A percentile compares a stretch with the other conserved stretches of the same genome.
phyloP scores from a whole-genome alignment of 2,329 filamentous ascomycete genomes.

The Penicillium vulpinum region DNA sequence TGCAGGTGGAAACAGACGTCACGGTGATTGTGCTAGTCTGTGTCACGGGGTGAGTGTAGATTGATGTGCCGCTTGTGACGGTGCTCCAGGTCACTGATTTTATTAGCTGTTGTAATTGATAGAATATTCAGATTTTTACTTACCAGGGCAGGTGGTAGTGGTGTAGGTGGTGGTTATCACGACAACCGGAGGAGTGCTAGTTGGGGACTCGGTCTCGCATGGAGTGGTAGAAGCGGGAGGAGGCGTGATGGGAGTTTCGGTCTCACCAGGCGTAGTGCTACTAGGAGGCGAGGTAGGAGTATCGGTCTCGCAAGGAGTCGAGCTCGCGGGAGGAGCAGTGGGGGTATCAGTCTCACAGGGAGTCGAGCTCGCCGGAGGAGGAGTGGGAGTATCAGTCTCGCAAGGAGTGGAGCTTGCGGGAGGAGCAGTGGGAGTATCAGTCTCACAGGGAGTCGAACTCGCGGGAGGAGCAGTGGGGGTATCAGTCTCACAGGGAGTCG shows the following conservation, averaged over 20 bases:
- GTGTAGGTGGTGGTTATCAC: constrained; percentile 23
- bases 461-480: not conserved
- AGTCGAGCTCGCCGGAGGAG: constrained; percentile 2
- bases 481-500: constrained; percentile 10
- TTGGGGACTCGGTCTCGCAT: constrained; percentile 1
- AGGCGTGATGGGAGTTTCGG: not conserved
- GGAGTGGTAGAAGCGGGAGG: constrained; percentile 6
- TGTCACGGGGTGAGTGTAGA: constrained; percentile 25
- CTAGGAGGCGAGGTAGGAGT: not conserved
- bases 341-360: constrained; percentile 9
- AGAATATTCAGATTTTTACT: not conserved
- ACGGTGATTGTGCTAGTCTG: constrained; percentile 25
- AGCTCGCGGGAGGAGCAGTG: constrained; percentile 1
- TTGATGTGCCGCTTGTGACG: constrained; percentile 22
- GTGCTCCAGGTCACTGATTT: constrained; percentile 24
- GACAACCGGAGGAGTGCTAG: constrained; percentile 13
- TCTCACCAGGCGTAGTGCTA: constrained; percentile 4
- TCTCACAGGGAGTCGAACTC: constrained; percentile 2
- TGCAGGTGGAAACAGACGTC: constrained; percentile 25
- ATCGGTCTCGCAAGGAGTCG: constrained; percentile 13
- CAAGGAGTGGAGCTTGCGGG: constrained; percentile 3
- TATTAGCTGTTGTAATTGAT: constrained; percentile 10
- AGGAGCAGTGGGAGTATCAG: not conserved
- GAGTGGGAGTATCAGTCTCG: constrained; percentile 6
- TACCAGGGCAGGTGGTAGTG: constrained; percentile 34